phyloP scores from a whole-genome alignment of 129 eudicot genomes.

The Sambucus nigra region DNA sequence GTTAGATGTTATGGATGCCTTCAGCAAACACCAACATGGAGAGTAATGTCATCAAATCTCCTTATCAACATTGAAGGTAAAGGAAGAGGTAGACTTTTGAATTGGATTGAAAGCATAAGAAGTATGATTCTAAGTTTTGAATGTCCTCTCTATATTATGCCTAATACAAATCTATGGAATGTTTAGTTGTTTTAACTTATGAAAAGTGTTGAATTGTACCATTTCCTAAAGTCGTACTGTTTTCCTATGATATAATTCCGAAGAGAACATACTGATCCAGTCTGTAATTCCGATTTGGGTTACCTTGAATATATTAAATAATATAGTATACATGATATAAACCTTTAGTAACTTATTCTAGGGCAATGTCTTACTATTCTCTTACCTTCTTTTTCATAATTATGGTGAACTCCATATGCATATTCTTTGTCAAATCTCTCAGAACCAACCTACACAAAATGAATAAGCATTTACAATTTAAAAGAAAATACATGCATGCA shows the following conservation, averaged over 20 bases:
- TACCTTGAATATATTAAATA: background rate
- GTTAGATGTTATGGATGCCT: too few relatives aligned
- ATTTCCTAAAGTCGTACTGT: too few relatives aligned
- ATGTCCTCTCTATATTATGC: background rate
- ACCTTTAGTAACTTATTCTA: background rate
- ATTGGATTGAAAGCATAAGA: too few relatives aligned
- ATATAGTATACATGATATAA: background rate
- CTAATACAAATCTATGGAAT: background rate
- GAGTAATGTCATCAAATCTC: too few relatives aligned
- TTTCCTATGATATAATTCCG: background rate
- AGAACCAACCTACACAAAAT: constrained; percentile 61
- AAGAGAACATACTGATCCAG: background rate
- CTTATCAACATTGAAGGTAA: too few relatives aligned
- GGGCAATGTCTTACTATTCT: constrained; percentile 50
- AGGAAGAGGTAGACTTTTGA: too few relatives aligned
- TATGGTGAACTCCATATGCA: constrained; percentile 89
- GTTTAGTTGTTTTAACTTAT: background rate
- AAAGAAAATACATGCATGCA: constrained; percentile 9
- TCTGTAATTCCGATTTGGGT: background rate
- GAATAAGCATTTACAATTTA: too few relatives aligned
- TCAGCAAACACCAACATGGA: too few relatives aligned
- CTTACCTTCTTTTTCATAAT: constrained; percentile 98
- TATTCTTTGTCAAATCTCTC: constrained; percentile 99
- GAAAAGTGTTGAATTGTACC: background rate
- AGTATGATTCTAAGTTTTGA: too few relatives aligned